Conservation (phyloP, 305 asterid genomes). For the Ajuga reptans region DNA sequence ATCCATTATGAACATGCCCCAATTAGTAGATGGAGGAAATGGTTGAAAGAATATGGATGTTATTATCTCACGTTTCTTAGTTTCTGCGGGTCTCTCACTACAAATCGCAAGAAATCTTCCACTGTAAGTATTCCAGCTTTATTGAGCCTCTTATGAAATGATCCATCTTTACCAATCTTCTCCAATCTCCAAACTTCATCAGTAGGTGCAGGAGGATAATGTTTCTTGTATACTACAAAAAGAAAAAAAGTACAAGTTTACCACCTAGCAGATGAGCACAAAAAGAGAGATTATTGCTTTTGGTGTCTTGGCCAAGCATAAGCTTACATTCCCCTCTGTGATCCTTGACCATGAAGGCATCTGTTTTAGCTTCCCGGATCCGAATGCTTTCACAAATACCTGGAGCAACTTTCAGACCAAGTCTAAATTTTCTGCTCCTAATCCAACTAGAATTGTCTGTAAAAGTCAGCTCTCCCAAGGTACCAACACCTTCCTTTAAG, state of each 20-base stretch:
- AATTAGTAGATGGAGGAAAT: conserved; percentile 5
- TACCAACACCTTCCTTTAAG: conserved; percentile 90
- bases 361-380: conserved; percentile 87
- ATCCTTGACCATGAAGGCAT: conserved; percentile 93
- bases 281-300: not conserved
- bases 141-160: conserved; percentile 84
- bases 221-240: conserved; percentile 86
- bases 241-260: conserved; percentile 17
- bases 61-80: conserved; percentile 64
- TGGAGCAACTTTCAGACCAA: conserved; percentile 70
- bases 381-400: conserved; percentile 49
- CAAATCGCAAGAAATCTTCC: conserved; percentile 75
- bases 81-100: conserved; percentile 64
- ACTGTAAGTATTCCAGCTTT: conserved; percentile 63
- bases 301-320: not conserved
- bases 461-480: conserved; percentile 78
- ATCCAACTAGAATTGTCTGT: conserved; percentile 99
- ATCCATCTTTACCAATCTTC: conserved; percentile 94
- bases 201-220: conserved; percentile 81
- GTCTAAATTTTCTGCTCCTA: conserved; percentile 84
- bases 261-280: conserved; percentile 4
- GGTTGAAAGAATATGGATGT: conserved; percentile 9
- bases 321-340: conserved; percentile 95
- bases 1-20: conserved; percentile 12
- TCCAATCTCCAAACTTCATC: conserved; percentile 99